Evolutionary conservation across 495 filamentous ascomycete genomes (phyloP).

Genomic region (Platismatia glauca): DNA sequence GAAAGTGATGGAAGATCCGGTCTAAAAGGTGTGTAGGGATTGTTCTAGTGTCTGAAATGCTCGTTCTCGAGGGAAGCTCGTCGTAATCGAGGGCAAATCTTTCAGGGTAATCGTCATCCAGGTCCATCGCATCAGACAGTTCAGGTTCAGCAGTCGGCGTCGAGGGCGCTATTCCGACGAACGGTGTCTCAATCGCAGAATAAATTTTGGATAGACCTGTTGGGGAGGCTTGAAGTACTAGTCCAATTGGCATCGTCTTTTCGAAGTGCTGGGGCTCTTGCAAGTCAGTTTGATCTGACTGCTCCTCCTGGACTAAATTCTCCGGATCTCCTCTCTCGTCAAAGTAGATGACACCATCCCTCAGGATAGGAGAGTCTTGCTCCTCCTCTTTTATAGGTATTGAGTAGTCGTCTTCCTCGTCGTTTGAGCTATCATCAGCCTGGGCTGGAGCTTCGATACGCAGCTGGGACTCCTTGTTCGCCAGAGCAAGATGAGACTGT

Average conservation of each 20-base stretch:
- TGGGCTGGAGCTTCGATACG: background rate
- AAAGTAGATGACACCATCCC: background rate
- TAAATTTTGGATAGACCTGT: background rate
- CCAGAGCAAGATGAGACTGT: slow-evolving; percentile 1
- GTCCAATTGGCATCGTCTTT: background rate
- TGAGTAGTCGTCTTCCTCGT: background rate
- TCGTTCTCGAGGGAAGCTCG: background rate
- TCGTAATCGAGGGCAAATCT: slow-evolving; percentile 6
- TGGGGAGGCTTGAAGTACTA: background rate
- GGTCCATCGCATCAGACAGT: background rate
- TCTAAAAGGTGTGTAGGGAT: background rate
- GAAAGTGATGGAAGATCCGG: background rate
- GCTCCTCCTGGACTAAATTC: background rate
- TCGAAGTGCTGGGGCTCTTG: background rate
- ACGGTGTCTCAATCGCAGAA: background rate
- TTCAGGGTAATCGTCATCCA: slow-evolving; percentile 5
- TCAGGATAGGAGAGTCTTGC: background rate
- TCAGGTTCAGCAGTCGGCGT: background rate
- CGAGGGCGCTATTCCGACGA: background rate
- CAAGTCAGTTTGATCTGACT: background rate
- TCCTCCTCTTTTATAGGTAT: background rate
- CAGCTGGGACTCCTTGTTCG: background rate
- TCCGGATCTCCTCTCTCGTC: background rate
- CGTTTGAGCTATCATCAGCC: background rate
- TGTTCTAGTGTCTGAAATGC: background rate